Evolutionary conservation across 495 filamentous ascomycete species (phyloP).

Genomic region (Xylaria flabelliformis): DNA sequence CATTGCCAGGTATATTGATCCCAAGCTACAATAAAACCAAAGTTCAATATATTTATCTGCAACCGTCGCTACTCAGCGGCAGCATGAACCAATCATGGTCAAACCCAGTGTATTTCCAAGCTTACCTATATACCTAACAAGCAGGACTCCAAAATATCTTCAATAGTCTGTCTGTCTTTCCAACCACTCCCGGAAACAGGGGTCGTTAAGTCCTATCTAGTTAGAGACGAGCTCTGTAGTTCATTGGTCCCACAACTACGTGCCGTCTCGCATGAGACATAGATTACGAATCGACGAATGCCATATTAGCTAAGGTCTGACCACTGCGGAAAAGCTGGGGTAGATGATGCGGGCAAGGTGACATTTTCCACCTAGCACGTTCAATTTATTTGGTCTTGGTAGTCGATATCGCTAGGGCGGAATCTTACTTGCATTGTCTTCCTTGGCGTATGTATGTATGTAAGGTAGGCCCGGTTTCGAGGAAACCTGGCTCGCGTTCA

Average conservation of each 20-base stretch:
- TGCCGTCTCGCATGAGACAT: slow-evolving; percentile 16
- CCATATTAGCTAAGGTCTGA: slow-evolving; percentile 1
- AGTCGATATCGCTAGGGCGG: slow-evolving; percentile 15
- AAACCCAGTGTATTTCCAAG: background rate
- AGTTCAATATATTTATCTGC: background rate
- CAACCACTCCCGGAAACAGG: background rate
- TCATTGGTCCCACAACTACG: background rate
- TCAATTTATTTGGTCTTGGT: background rate
- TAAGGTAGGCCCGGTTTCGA: background rate
- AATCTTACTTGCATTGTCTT: background rate
- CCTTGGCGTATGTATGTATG: slow-evolving; percentile 6
- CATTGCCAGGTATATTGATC: background rate
- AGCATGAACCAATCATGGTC: background rate
- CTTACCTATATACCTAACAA: slow-evolving; percentile 7
- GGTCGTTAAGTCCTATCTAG: background rate
- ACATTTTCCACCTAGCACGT: slow-evolving; percentile 4
- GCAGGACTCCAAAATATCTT: background rate
- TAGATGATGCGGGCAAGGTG: background rate
- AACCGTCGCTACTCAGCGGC: background rate
- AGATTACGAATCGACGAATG: slow-evolving; percentile 13
- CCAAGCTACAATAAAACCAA: background rate
- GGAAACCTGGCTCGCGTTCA: background rate
- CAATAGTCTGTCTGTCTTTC: background rate
- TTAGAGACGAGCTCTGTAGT: background rate
- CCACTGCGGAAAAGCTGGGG: background rate